Evolutionary conservation across 345 rosid genomes (phyloP).

Genomic region (Cardamine resedifolia): DNA sequence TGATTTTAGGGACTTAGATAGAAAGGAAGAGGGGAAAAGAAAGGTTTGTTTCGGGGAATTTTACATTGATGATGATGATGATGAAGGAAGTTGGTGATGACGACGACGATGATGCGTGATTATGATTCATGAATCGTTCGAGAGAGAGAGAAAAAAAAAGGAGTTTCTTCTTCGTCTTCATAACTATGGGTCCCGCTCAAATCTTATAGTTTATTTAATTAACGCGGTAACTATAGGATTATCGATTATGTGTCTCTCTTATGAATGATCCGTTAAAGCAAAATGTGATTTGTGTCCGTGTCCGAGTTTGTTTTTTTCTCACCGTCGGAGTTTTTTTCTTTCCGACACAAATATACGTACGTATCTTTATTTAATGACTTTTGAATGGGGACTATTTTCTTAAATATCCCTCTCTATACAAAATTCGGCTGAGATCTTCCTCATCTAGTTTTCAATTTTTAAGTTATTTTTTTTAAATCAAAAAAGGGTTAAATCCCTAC

Average conservation of each 20-base stretch:
- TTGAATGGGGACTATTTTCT: neutral
- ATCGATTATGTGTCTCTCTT: neutral
- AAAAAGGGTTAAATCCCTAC: too few species aligned
- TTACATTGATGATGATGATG: slow-evolving; percentile 25
- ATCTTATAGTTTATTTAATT: neutral
- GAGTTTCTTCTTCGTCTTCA: neutral
- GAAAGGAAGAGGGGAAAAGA: neutral
- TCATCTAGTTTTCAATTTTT: too few species aligned
- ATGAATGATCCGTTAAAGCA: slow-evolving; percentile 18
- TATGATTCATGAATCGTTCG: slow-evolving; percentile 18
- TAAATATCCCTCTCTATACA: too few species aligned
- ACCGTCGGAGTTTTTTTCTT: neutral
- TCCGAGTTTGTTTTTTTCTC: neutral
- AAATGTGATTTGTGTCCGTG: neutral
- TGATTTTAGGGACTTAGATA: neutral
- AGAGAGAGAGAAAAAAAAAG: neutral
- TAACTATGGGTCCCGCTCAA: slow-evolving; percentile 30
- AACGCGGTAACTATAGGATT: neutral
- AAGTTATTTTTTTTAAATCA: too few species aligned
- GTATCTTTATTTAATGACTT: neutral
- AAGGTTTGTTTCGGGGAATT: slow-evolving; percentile 5
- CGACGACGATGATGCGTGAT: slow-evolving; percentile 34
- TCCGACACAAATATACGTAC: neutral
- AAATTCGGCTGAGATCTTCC: too few species aligned
- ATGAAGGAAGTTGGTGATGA: slow-evolving; percentile 39